Percentiles rank a stretch among this genome's conserved stretches.
These are phyloP conservation scores for Pseudoscleropodium purum DNA, from an alignment of 225 moss, liverwort and hornwort species.

Conservation along the genomic window DNA sequence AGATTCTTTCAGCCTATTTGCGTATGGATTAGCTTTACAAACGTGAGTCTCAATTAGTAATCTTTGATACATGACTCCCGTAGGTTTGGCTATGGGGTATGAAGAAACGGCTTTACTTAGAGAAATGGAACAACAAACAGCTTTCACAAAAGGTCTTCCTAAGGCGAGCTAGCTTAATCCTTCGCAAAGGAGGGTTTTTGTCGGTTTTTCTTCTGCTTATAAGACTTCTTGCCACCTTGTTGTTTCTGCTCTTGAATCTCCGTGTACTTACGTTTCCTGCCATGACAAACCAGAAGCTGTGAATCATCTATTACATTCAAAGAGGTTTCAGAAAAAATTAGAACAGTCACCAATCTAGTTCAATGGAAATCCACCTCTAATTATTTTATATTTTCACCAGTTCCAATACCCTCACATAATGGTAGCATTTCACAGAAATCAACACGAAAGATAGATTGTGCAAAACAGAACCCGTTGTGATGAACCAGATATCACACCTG, in stretches of 20 bases:
- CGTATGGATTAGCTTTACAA: neutral
- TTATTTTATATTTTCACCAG: neutral
- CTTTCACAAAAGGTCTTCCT: neutral
- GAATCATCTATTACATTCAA: neutral
- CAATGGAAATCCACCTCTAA: neutral
- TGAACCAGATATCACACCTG: constrained; percentile 16
- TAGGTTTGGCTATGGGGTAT: neutral
- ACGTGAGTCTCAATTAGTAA: neutral
- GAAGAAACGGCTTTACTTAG: neutral
- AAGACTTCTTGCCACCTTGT: constrained; percentile 67
- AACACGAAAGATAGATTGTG: neutral
- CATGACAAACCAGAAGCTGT: neutral
- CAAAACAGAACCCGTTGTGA: neutral
- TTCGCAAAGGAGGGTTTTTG: constrained; percentile 65
- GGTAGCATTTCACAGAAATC: neutral
- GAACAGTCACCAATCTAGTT: neutral
- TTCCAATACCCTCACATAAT: neutral
- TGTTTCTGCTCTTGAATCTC: constrained; percentile 68
- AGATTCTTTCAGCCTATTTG: neutral
- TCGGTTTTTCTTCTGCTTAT: constrained; percentile 64
- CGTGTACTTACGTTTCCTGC: constrained; percentile 66
- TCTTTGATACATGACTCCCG: neutral
- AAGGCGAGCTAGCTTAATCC: neutral
- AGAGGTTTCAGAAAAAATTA: neutral
- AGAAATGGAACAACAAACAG: neutral